A percentile compares a stretch with the other conserved stretches of the same genome.
These are phyloP conservation scores for Ceratocystis smalleyi DNA, from an alignment of 2,329 filamentous ascomycete genomes.

Conservation along the genomic window DNA sequence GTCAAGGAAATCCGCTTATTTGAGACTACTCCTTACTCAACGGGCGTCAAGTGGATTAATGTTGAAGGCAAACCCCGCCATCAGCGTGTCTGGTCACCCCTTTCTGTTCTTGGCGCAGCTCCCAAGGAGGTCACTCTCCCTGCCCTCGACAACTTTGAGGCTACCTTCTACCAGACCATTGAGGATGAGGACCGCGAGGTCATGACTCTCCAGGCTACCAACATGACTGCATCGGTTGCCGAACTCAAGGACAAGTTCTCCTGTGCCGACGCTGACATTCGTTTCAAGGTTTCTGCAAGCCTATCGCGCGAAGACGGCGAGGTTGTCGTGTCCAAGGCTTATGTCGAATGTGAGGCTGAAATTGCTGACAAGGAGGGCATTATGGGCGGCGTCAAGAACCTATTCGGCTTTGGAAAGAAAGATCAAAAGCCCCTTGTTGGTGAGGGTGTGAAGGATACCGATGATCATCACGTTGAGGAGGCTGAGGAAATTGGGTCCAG, in stretches of 20 bases:
- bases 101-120: slow-evolving; percentile 57
- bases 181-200: slow-evolving; percentile 43
- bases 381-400: slow-evolving; percentile 86
- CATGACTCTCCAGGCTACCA: slow-evolving; percentile 57
- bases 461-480: slow-evolving; percentile 19
- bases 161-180: slow-evolving; percentile 64
- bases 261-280: slow-evolving; percentile 61
- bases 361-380: slow-evolving; percentile 58
- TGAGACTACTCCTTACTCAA: slow-evolving; percentile 61
- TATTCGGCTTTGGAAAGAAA: slow-evolving; percentile 89
- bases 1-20: slow-evolving; percentile 86
- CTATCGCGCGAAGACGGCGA: slow-evolving; percentile 60
- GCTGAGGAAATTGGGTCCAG: slow-evolving; percentile 24
- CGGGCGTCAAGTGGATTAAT: slow-evolving; percentile 58
- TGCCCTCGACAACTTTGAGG: slow-evolving; percentile 65
- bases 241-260: slow-evolving; percentile 63
- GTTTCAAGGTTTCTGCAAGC: slow-evolving; percentile 62
- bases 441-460: slow-evolving; percentile 41
- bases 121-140: slow-evolving; percentile 75
- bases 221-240: slow-evolving; percentile 70
- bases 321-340: slow-evolving; percentile 60
- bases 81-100: slow-evolving; percentile 70
- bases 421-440: slow-evolving; percentile 57
- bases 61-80: slow-evolving; percentile 54
- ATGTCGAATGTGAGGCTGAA: slow-evolving; percentile 73